Evolutionary conservation across 805 yeast genomes (phyloP).

Genomic region (Ogataea ramenticola): DNA sequence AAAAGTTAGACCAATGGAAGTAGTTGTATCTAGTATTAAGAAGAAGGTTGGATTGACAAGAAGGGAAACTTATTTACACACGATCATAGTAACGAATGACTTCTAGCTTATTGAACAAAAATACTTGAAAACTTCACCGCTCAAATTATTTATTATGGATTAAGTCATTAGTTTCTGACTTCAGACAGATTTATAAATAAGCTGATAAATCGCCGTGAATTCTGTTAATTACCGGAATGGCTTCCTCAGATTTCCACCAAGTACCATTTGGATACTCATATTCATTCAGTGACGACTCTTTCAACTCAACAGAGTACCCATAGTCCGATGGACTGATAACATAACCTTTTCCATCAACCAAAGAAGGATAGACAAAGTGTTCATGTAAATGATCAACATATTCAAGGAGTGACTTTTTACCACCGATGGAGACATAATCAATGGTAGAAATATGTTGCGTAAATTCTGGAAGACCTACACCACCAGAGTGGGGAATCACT

Average conservation of each 20-base stretch:
- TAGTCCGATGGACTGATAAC: conserved; percentile 15
- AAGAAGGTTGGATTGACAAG: too few relatives aligned
- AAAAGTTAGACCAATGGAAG: too few relatives aligned
- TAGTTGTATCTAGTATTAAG: too few relatives aligned
- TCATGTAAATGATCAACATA: conserved; percentile 16
- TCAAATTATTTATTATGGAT: too few relatives aligned
- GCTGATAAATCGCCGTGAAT: not conserved
- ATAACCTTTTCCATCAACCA: conserved; percentile 12
- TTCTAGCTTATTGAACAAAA: too few relatives aligned
- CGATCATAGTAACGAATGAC: too few relatives aligned
- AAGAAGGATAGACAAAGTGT: conserved; percentile 12
- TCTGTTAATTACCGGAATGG: conserved; percentile 2
- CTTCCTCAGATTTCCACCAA: conserved; percentile 17
- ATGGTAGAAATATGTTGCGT: conserved; percentile 16
- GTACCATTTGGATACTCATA: conserved; percentile 15
- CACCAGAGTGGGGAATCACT: conserved; percentile 18
- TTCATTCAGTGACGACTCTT: conserved; percentile 9
- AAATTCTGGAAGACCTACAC: conserved; percentile 17
- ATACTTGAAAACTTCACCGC: too few relatives aligned
- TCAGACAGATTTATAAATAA: conserved; percentile 1
- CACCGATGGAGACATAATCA: conserved; percentile 14
- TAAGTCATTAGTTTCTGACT: too few relatives aligned
- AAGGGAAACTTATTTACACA: too few relatives aligned
- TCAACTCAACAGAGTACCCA: conserved; percentile 16
- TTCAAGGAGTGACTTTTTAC: conserved; percentile 14